These are phyloP conservation scores for Coffea eugenioides DNA, from an alignment of 257 asterid species.

Conservation along the genomic window DNA sequence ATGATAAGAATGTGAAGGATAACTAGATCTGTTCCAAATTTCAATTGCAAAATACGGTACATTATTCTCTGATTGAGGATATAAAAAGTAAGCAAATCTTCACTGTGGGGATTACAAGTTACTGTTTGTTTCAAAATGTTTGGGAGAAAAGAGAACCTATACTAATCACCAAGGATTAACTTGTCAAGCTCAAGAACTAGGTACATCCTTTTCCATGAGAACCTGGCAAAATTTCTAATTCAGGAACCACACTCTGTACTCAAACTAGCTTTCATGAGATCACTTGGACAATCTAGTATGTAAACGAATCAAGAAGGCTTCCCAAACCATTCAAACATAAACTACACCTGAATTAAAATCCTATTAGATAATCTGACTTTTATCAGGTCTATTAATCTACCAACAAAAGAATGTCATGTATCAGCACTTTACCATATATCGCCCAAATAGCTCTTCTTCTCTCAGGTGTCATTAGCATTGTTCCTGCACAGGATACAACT, in stretches of 20 bases:
- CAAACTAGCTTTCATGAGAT: not conserved
- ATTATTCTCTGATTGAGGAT: not conserved
- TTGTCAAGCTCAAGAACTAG: not conserved
- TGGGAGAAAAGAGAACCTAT: not conserved
- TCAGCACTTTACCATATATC: conserved; percentile 69
- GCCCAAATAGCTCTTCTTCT: conserved; percentile 98
- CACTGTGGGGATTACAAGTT: not conserved
- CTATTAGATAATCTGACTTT: not conserved
- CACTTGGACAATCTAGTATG: not conserved
- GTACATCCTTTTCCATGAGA: not conserved
- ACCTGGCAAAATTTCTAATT: not conserved
- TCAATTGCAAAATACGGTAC: not conserved
- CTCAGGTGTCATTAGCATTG: conserved; percentile 91
- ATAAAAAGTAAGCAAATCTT: not conserved
- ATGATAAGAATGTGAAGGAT: not conserved
- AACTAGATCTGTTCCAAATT: no score
- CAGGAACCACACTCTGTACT: not conserved
- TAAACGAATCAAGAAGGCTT: not conserved
- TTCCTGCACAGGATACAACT: conserved; percentile 53
- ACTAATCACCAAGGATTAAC: not conserved
- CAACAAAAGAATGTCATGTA: not conserved
- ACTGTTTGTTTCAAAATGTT: not conserved
- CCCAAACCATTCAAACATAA: not conserved
- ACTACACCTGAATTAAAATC: not conserved
- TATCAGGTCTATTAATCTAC: no score